A percentile compares a stretch with the other conserved stretches of the same genome.
phyloP scores from a whole-genome alignment of 208 protist genomes.

The Leishmania mexicana region DNA sequence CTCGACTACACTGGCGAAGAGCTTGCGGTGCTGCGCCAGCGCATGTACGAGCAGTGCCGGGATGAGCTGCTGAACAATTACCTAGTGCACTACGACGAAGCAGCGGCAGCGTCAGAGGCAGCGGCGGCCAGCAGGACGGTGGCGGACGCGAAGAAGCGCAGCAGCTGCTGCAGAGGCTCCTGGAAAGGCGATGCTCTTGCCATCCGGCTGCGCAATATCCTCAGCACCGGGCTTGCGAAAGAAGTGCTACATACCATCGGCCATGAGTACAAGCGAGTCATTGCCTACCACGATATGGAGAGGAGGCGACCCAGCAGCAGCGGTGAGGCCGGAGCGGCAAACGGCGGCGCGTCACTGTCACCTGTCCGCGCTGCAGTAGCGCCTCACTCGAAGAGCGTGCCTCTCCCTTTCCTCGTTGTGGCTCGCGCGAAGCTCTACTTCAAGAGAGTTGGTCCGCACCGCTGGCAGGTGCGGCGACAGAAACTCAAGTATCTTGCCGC shows the following conservation, averaged over 20 bases:
- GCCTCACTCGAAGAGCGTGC: neutral
- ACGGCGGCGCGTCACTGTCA: neutral
- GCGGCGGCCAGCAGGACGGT: neutral
- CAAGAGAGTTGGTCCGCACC: constrained; percentile 41
- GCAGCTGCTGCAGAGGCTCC: constrained; percentile 2
- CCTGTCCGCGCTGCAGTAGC: neutral
- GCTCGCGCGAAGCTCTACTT: constrained; percentile 27
- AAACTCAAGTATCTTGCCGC: constrained; percentile 47
- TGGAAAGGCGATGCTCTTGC: constrained; percentile 16
- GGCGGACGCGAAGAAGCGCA: neutral
- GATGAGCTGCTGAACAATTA: constrained; percentile 72
- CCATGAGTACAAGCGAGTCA: constrained; percentile 67
- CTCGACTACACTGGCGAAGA: constrained; percentile 81
- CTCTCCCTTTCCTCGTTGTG: constrained; percentile 10
- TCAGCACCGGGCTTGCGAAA: constrained; percentile 70
- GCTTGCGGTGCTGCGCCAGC: constrained; percentile 59
- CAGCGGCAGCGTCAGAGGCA: constrained; percentile 1
- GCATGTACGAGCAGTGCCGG: constrained; percentile 63
- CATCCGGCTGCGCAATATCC: constrained; percentile 49
- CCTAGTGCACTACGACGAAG: constrained; percentile 40
- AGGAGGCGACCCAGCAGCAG: neutral
- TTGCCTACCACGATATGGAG: constrained; percentile 55
- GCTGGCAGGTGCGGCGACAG: constrained; percentile 30
- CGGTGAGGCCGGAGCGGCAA: neutral
- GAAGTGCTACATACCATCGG: constrained; percentile 77